Evolutionary conservation across 257 asterid genomes (phyloP).

Genomic region (Ligustrum vulgare): DNA sequence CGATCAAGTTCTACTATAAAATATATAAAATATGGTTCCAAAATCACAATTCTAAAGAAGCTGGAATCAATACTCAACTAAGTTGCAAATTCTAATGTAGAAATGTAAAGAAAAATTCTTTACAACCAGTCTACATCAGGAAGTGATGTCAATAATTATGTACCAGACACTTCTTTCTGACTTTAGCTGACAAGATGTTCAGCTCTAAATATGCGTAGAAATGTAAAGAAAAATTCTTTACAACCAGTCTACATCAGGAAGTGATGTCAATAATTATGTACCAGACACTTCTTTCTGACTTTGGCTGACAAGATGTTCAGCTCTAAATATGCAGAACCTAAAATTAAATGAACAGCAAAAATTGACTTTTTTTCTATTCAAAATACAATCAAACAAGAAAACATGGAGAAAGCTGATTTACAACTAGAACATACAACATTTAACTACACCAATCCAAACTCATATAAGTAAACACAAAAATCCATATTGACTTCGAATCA

Average conservation of each 20-base stretch:
- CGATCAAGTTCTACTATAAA: neutral
- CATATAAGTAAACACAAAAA: conserved; percentile 13
- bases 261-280: neutral
- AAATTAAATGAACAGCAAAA: neutral
- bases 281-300: neutral
- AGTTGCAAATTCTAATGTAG: conserved; percentile 9
- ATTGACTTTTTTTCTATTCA: neutral
- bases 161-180: neutral
- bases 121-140: neutral
- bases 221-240: neutral
- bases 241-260: neutral
- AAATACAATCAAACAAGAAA: neutral
- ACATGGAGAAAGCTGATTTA: neutral
- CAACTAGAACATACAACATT: neutral
- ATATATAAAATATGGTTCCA: neutral
- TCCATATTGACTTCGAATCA: neutral
- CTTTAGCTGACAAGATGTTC: conserved; percentile 8
- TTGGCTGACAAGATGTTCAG: conserved; percentile 11
- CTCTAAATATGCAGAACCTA: neutral
- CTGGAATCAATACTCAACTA: neutral
- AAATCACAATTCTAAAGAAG: neutral
- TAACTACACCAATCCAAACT: neutral
- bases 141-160: neutral
- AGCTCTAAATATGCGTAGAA: neutral
- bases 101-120: neutral